These are phyloP conservation scores for Yarrowia osloensis DNA, from an alignment of 805 yeast genomes.

Conservation along the genomic window DNA sequence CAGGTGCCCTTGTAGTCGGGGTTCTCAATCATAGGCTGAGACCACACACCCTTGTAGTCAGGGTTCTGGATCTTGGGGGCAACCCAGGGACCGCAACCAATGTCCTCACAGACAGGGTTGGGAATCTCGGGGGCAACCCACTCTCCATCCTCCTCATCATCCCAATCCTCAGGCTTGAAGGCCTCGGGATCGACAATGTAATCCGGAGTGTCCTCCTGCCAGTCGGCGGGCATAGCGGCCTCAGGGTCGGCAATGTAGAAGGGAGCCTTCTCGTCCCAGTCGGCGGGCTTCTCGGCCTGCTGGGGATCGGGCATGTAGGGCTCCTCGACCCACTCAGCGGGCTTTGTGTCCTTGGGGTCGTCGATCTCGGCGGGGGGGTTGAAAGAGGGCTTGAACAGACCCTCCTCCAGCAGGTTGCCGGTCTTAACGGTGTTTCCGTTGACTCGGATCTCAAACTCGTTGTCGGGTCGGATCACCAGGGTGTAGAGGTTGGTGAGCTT, in stretches of 20 bases:
- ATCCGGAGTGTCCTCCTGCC: slow-evolving; percentile 68
- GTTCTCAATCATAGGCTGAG: slow-evolving; percentile 62
- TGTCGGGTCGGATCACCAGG: slow-evolving; percentile 63
- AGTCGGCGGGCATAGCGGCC: slow-evolving; percentile 68
- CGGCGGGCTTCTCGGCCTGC: slow-evolving; percentile 67
- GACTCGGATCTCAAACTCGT: slow-evolving; percentile 75
- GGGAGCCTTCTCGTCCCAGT: slow-evolving; percentile 79
- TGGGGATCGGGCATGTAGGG: slow-evolving; percentile 67
- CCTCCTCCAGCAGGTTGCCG: slow-evolving; percentile 64
- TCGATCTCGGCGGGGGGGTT: slow-evolving; percentile 66
- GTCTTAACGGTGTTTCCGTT: slow-evolving; percentile 73
- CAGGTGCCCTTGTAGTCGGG: slow-evolving; percentile 79
- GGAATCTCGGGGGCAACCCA: slow-evolving; percentile 72
- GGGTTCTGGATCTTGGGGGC: slow-evolving; percentile 68
- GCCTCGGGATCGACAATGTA: slow-evolving; percentile 70
- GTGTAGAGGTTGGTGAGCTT: slow-evolving; percentile 69
- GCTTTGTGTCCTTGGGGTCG: slow-evolving; percentile 61
- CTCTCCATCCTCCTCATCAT: slow-evolving; percentile 85
- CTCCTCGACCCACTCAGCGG: slow-evolving; percentile 81
- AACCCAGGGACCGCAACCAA: slow-evolving; percentile 73
- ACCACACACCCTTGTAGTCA: slow-evolving; percentile 74
- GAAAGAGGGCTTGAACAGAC: slow-evolving; percentile 63
- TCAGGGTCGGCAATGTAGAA: slow-evolving; percentile 64
- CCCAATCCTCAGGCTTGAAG: slow-evolving; percentile 75
- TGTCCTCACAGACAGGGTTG: slow-evolving; percentile 69